These are phyloP conservation scores for Colletotrichum karsti DNA, from an alignment of 2,329 filamentous ascomycete genomes.

Conservation along the genomic window DNA sequence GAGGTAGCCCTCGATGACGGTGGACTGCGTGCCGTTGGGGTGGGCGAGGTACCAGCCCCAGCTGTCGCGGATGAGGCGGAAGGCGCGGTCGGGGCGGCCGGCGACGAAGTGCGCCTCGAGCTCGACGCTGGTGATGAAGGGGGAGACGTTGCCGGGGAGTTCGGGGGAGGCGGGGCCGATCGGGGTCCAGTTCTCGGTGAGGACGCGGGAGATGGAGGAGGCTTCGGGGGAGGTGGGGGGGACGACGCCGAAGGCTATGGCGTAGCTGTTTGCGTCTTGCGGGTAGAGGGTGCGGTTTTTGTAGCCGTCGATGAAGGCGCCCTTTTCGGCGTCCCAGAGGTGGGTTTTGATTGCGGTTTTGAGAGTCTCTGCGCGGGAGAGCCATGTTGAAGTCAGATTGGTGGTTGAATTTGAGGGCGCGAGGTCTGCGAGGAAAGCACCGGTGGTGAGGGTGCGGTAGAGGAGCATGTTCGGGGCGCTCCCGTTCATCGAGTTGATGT, in stretches of 20 bases:
- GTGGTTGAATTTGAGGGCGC: constrained; percentile 44
- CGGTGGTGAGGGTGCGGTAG: constrained; percentile 63
- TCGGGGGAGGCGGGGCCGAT: constrained; percentile 66
- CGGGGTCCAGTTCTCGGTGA: constrained; percentile 62
- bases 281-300: constrained; percentile 59
- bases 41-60: constrained; percentile 71
- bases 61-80: constrained; percentile 61
- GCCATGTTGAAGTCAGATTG: constrained; percentile 48
- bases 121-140: constrained; percentile 67
- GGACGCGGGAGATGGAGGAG: constrained; percentile 49
- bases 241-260: constrained; percentile 57
- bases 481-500: constrained; percentile 55
- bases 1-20: constrained; percentile 67
- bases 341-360: constrained; percentile 53
- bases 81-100: constrained; percentile 55
- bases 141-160: constrained; percentile 64
- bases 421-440: constrained; percentile 58
- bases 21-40: constrained; percentile 64
- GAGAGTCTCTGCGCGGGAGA: constrained; percentile 48
- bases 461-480: constrained; percentile 56
- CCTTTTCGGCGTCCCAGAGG: constrained; percentile 56
- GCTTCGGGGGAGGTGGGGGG: constrained; percentile 40
- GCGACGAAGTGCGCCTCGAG: constrained; percentile 63
- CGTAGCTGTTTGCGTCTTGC: constrained; percentile 68
- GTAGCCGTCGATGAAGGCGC: constrained; percentile 63